These are phyloP conservation scores for Aspergillus biplanus DNA, from an alignment of 495 filamentous ascomycete genomes.

Conservation along the genomic window DNA sequence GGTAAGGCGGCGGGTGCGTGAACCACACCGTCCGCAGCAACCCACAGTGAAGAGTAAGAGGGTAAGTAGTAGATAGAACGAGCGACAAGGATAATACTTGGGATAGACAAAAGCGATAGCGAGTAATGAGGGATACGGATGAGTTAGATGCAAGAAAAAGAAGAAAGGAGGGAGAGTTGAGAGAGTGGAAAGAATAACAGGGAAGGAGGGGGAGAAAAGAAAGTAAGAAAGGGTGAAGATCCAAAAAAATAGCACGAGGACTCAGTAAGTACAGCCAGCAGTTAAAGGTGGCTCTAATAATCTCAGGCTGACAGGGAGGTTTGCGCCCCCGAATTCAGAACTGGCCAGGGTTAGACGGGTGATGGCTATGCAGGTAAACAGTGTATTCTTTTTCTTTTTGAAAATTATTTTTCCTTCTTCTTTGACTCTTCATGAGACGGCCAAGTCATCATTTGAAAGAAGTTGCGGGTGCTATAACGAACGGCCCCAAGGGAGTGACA, in stretches of 20 bases:
- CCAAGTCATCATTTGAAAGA: not conserved
- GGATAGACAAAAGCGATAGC: constrained; percentile 1
- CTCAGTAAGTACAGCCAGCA: constrained; percentile 8
- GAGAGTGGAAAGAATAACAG: constrained; percentile 16
- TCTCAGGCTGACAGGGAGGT: constrained; percentile 19
- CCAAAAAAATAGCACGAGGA: constrained; percentile 13
- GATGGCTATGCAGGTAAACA: not conserved
- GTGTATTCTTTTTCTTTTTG: not conserved
- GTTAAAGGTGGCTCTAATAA: constrained; percentile 13
- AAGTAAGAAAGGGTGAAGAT: constrained; percentile 21
- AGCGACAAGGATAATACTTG: constrained; percentile 1
- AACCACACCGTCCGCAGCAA: constrained; percentile 27
- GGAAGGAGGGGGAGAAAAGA: constrained; percentile 21
- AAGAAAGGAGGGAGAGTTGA: constrained; percentile 12
- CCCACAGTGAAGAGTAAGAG: constrained; percentile 19
- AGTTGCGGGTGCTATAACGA: not conserved
- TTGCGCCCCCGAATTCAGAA: constrained; percentile 13
- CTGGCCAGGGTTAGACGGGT: constrained; percentile 9
- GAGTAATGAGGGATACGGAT: constrained; percentile 13
- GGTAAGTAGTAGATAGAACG: constrained; percentile 11
- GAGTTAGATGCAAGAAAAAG: constrained; percentile 4
- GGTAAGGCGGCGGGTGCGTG: constrained; percentile 25
- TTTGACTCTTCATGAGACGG: not conserved
- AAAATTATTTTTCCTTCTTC: not conserved
- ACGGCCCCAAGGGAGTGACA: constrained; percentile 4